Evolutionary conservation across 805 yeast species (phyloP).

Genomic region (Metschnikowia noctiluminum): DNA sequence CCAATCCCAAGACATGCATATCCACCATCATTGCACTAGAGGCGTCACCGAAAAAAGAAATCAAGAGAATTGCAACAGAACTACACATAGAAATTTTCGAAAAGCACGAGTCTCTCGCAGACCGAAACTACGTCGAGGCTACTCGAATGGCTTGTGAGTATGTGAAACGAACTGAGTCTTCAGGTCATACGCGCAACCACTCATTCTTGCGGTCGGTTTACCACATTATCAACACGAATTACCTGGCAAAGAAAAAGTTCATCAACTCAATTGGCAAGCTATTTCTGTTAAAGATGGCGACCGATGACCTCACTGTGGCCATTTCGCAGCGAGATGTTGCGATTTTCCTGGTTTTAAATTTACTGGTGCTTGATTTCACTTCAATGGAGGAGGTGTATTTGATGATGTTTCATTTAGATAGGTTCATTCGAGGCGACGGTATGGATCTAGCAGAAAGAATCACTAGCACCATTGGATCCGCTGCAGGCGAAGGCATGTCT

Average conservation of each 20-base stretch:
- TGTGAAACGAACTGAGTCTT: slow-evolving; percentile 18
- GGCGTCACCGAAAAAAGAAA: slow-evolving; percentile 43
- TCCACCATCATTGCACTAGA: slow-evolving; percentile 70
- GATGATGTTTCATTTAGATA: slow-evolving; percentile 43
- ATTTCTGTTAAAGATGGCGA: slow-evolving; percentile 13
- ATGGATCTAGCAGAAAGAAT: slow-evolving; percentile 28
- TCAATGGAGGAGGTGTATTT: slow-evolving; percentile 51
- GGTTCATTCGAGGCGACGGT: slow-evolving; percentile 40
- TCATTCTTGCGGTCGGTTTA: slow-evolving; percentile 40
- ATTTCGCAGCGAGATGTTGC: slow-evolving; percentile 21
- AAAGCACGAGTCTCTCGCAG: slow-evolving; percentile 70
- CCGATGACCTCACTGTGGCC: slow-evolving; percentile 9
- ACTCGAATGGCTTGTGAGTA: slow-evolving; percentile 51
- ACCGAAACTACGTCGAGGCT: slow-evolving; percentile 62
- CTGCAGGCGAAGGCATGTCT: slow-evolving; percentile 15
- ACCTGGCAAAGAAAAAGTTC: slow-evolving; percentile 41
- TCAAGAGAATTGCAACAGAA: slow-evolving; percentile 47
- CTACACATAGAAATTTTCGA: slow-evolving; percentile 56
- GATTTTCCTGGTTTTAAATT: slow-evolving; percentile 32
- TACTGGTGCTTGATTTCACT: slow-evolving; percentile 35
- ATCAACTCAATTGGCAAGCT: slow-evolving; percentile 25
- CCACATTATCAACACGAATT: slow-evolving; percentile 37
- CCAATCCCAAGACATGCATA: slow-evolving; percentile 68
- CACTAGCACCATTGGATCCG: slow-evolving; percentile 14
- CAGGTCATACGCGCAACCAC: slow-evolving; percentile 25